Percentiles rank a stretch among this genome's conserved stretches.
phyloP scores from a whole-genome alignment of 139 green algal genomes.

The Mychonastes homosphaera region DNA sequence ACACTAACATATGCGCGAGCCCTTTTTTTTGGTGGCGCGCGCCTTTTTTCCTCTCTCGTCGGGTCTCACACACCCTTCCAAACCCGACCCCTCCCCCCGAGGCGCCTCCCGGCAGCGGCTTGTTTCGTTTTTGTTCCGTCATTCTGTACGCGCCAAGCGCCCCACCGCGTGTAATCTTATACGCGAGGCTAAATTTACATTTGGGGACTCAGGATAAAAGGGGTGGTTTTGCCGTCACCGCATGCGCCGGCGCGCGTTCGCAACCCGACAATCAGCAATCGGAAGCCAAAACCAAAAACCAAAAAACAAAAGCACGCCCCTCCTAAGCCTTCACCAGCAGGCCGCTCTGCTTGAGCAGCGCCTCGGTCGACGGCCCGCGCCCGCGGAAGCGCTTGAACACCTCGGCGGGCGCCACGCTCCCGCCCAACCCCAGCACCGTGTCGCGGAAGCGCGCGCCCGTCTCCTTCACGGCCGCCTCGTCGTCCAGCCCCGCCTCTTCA shows the following conservation, averaged over 20 bases:
- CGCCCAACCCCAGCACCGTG: constrained; percentile 85
- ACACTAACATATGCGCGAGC: too few species aligned
- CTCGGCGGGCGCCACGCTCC: constrained; percentile 53
- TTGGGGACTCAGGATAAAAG: too few species aligned
- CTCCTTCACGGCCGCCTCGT: constrained; percentile 48
- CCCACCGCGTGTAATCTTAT: too few species aligned
- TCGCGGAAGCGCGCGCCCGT: constrained; percentile 69
- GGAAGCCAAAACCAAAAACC: constrained; percentile 23
- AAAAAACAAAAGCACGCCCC: neutral
- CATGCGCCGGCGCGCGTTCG: constrained; percentile 32
- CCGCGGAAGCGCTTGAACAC: constrained; percentile 85
- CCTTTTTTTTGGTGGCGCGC: too few species aligned
- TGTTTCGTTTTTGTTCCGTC: too few species aligned
- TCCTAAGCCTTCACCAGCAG: constrained; percentile 30
- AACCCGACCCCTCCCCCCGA: too few species aligned
- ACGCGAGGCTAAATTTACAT: too few species aligned
- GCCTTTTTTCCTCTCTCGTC: too few species aligned
- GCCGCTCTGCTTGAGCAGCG: constrained; percentile 74
- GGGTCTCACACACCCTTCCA: too few species aligned
- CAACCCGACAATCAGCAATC: constrained; percentile 48
- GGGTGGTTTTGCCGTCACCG: too few species aligned
- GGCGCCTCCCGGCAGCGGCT: too few species aligned
- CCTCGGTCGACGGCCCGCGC: constrained; percentile 66
- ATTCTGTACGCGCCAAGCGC: too few species aligned
- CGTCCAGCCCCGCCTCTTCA: constrained; percentile 85